Conservation (phyloP, 2,329 filamentous ascomycete genomes). For the Penicillium sp. region DNA sequence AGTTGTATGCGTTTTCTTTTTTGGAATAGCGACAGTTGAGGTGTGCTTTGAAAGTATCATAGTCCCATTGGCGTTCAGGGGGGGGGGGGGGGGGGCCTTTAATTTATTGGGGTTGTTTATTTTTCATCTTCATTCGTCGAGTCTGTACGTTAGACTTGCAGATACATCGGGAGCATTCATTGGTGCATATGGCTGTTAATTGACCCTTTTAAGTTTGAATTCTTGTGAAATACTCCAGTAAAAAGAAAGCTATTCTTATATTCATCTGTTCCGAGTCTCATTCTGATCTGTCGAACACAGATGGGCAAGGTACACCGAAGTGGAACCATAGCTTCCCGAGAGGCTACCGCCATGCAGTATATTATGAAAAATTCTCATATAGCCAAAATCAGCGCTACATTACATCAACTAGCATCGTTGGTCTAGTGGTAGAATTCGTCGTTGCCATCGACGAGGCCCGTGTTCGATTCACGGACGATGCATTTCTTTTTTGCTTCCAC, state of each 20-base stretch:
- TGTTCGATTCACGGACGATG: slow-evolving; percentile 52
- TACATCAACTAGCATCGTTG: slow-evolving; percentile 42
- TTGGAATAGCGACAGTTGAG: slow-evolving; percentile 8
- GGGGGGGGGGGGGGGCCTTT: background rate
- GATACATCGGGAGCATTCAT: slow-evolving; percentile 20
- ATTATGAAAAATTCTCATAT: too few species aligned
- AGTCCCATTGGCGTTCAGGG: slow-evolving; percentile 15
- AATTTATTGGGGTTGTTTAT: slow-evolving; percentile 18
- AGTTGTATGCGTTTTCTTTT: slow-evolving; percentile 9
- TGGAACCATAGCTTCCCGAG: too few species aligned
- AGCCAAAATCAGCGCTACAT: background rate
- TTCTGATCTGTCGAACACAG: too few species aligned
- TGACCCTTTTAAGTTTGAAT: slow-evolving; percentile 1
- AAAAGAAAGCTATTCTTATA: too few species aligned
- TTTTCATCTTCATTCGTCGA: slow-evolving; percentile 1
- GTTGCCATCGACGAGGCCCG: slow-evolving; percentile 53
- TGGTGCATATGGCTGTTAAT: slow-evolving; percentile 21
- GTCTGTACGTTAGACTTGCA: slow-evolving; percentile 14
- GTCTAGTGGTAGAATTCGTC: slow-evolving; percentile 52
- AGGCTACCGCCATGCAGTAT: too few species aligned
- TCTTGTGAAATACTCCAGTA: too few species aligned
- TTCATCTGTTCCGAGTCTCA: too few species aligned
- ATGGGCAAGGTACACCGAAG: too few species aligned
- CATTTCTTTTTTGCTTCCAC: slow-evolving; percentile 21
- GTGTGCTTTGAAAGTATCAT: slow-evolving; percentile 8